phyloP scores from a whole-genome alignment of 257 asterid species.

The Nicotiana obtusifolia region DNA sequence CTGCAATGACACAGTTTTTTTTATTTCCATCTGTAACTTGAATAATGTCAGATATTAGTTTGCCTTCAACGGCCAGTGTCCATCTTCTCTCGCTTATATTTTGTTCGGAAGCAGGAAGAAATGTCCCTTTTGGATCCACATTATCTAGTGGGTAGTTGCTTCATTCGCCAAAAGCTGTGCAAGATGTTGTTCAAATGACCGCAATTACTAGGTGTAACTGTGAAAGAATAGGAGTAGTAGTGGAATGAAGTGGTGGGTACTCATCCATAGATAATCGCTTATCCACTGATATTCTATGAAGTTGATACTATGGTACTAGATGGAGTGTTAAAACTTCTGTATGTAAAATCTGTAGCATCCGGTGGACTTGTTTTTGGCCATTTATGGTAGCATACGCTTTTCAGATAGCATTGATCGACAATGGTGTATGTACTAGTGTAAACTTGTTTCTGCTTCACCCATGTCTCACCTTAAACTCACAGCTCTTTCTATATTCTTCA shows the following conservation, averaged over 20 bases:
- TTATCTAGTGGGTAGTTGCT: background rate
- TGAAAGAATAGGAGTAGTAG: background rate
- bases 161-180: background rate
- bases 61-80: background rate
- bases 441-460: background rate
- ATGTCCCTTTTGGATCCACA: background rate
- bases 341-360: background rate
- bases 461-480: background rate
- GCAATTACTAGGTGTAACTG: background rate
- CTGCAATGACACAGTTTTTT: background rate
- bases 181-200: background rate
- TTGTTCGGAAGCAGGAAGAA: background rate
- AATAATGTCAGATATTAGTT: background rate
- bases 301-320: background rate
- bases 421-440: background rate
- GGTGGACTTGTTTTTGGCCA: background rate
- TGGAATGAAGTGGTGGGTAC: background rate
- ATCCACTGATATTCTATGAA: background rate
- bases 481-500: background rate
- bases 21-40: background rate
- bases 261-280: background rate
- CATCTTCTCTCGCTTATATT: background rate
- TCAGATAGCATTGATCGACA: background rate
- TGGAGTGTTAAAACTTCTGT: background rate
- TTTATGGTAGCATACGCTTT: background rate